phyloP scores from a whole-genome alignment of 306 rosid species.

The Chamaecrista fasciculata region DNA sequence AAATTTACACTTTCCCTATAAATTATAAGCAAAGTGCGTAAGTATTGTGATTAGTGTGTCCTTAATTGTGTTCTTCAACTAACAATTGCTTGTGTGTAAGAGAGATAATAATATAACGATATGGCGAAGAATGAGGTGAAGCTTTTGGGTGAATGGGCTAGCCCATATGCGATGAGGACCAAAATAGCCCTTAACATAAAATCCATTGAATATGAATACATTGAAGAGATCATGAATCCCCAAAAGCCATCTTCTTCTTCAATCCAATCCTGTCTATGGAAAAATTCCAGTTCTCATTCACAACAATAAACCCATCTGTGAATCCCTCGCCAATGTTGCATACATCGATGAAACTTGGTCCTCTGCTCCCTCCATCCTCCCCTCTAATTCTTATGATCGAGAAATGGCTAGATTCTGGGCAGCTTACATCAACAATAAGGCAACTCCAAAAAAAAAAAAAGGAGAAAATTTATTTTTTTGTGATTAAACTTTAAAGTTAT shows the following conservation, averaged over 20 bases:
- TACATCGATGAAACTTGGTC: constrained; percentile 46
- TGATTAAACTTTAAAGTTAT: too few species aligned
- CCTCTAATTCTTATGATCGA: constrained; percentile 38
- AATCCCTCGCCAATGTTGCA: constrained; percentile 38
- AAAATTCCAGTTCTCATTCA: constrained; percentile 47
- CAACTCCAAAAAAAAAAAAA: too few species aligned
- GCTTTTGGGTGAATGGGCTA: constrained; percentile 37
- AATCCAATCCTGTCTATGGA: constrained; percentile 44
- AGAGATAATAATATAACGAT: too few species aligned
- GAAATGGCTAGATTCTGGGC: constrained; percentile 48
- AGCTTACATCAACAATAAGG: constrained; percentile 39
- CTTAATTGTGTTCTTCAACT: too few species aligned
- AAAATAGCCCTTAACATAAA: constrained; percentile 39
- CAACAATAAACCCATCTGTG: constrained; percentile 29
- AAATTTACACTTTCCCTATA: too few species aligned
- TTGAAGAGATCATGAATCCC: constrained; percentile 32
- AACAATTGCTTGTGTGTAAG: too few species aligned
- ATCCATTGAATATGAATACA: constrained; percentile 25
- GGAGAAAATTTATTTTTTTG: too few species aligned
- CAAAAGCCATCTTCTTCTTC: constrained; percentile 38
- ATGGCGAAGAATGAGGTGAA: constrained; percentile 35
- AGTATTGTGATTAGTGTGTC: too few species aligned
- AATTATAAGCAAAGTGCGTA: too few species aligned
- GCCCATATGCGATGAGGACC: constrained; percentile 32
- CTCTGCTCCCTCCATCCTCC: constrained; percentile 37